Percentiles rank a stretch among this genome's conserved stretches.
phyloP scores from a whole-genome alignment of 176 grass and related monocot genomes.

The Secale cereale region DNA sequence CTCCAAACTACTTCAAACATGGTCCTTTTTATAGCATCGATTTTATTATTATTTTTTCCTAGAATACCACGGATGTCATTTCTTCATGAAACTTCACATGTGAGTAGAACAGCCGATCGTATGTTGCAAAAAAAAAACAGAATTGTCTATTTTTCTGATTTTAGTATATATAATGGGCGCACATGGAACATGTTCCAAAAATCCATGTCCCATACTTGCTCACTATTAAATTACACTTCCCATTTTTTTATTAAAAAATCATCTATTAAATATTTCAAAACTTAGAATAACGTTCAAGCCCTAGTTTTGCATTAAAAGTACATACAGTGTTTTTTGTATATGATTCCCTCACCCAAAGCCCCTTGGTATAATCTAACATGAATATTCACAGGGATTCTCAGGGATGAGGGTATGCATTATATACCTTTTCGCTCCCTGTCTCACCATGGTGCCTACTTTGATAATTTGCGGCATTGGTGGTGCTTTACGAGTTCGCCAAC shows the following conservation, averaged over 20 bases:
- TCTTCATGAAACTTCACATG: background rate
- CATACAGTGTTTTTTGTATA: background rate
- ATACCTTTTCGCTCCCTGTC: slow-evolving; percentile 57
- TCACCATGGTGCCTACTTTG: slow-evolving; percentile 65
- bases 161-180: background rate
- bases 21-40: background rate
- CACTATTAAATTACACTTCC: background rate
- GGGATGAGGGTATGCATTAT: slow-evolving; percentile 69
- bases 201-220: background rate
- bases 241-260: background rate
- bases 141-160: background rate
- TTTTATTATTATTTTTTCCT: background rate
- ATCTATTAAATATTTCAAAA: background rate
- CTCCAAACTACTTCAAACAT: background rate
- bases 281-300: background rate
- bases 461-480: slow-evolving; percentile 55
- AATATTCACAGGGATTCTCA: slow-evolving; percentile 66
- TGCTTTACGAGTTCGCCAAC: slow-evolving; percentile 29
- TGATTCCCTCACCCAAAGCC: background rate
- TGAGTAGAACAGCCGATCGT: background rate
- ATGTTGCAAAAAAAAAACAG: background rate
- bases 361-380: background rate
- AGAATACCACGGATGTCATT: background rate
- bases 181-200: background rate
- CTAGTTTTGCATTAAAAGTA: background rate